A percentile compares a stretch with the other conserved stretches of the same genome.
phyloP scores from a whole-genome alignment of 108 stramenopile species.

The Schizochytrium sp. region DNA sequence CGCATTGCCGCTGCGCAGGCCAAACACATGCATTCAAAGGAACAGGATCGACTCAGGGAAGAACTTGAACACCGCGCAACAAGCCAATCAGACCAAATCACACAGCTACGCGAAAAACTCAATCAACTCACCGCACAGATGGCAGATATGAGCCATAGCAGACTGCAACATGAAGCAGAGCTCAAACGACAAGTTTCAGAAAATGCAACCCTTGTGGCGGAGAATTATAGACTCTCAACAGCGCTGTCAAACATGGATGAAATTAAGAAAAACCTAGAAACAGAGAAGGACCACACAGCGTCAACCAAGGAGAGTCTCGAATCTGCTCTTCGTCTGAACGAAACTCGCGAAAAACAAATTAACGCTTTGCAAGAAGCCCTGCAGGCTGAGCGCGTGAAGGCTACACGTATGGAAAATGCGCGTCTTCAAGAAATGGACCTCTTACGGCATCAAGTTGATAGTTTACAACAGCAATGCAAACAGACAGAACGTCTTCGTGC shows the following conservation, averaged over 20 bases:
- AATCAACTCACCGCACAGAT: slow-evolving; percentile 21
- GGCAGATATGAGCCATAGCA: background rate
- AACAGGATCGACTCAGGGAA: background rate
- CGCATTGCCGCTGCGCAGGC: slow-evolving; percentile 48
- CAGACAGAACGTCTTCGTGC: background rate
- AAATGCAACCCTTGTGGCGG: slow-evolving; percentile 15
- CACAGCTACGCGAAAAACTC: slow-evolving; percentile 35
- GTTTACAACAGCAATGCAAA: background rate
- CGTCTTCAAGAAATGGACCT: slow-evolving; percentile 30
- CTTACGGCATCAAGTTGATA: slow-evolving; percentile 21
- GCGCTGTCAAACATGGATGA: background rate
- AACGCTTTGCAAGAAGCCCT: background rate
- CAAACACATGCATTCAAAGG: background rate
- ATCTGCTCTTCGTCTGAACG: slow-evolving; percentile 40
- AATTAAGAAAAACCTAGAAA: background rate
- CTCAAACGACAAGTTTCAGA: background rate
- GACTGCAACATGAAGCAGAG: slow-evolving; percentile 37
- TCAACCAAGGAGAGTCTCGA: slow-evolving; percentile 37
- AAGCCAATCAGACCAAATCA: slow-evolving; percentile 54
- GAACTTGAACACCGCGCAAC: slow-evolving; percentile 27
- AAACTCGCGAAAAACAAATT: slow-evolving; percentile 52
- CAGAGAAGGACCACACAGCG: background rate
- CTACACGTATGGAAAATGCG: background rate
- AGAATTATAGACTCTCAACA: background rate
- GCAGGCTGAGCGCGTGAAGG: slow-evolving; percentile 45